Evolutionary conservation across 2,329 filamentous ascomycete genomes (phyloP).

Genomic region (Coniochaeta sp.): DNA sequence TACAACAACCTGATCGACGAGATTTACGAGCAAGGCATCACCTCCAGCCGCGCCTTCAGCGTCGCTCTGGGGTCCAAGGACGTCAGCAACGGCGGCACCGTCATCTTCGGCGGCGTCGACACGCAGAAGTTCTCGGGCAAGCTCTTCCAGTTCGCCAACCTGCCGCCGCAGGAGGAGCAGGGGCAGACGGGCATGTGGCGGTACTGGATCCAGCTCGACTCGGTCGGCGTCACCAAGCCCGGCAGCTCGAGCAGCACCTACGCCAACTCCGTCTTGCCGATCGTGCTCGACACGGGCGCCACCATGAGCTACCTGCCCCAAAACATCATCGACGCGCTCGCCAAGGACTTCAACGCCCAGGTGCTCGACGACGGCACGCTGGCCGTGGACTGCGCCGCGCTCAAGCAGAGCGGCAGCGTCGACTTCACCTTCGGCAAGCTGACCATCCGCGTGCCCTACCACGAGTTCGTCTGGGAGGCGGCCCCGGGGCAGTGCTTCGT

Average conservation of each 20-base stretch:
- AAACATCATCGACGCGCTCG: conserved; percentile 31
- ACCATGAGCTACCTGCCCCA: conserved; percentile 40
- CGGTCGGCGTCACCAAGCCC: conserved; percentile 16
- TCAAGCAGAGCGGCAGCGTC: conserved; percentile 29
- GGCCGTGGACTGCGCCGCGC: conserved; percentile 32
- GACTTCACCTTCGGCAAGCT: conserved; percentile 40
- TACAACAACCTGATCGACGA: conserved; percentile 37
- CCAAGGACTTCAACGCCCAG: conserved; percentile 33
- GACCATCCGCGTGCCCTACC: conserved; percentile 32
- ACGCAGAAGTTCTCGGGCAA: conserved; percentile 25
- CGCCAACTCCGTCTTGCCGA: conserved; percentile 12
- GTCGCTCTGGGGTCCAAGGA: conserved; percentile 13
- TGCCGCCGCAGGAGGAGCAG: conserved; percentile 15
- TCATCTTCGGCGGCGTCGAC: conserved; percentile 32
- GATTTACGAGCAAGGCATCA: conserved; percentile 25
- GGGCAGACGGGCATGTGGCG: conserved; percentile 14
- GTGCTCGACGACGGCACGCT: conserved; percentile 33
- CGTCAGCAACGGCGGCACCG: conserved; percentile 17
- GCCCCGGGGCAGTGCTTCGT: conserved; percentile 30
- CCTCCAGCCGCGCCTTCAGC: conserved; percentile 14
- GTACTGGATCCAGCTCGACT: conserved; percentile 25
- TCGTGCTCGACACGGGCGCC: conserved; percentile 43
- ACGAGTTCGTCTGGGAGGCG: conserved; percentile 42
- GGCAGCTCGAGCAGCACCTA: conserved; percentile 12
- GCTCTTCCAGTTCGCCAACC: conserved; percentile 34